Percentiles rank a stretch among this genome's conserved stretches.
Evolutionary conservation across 768 basidiomycete species (phyloP).

Genomic region (Leccinellum albellum): DNA sequence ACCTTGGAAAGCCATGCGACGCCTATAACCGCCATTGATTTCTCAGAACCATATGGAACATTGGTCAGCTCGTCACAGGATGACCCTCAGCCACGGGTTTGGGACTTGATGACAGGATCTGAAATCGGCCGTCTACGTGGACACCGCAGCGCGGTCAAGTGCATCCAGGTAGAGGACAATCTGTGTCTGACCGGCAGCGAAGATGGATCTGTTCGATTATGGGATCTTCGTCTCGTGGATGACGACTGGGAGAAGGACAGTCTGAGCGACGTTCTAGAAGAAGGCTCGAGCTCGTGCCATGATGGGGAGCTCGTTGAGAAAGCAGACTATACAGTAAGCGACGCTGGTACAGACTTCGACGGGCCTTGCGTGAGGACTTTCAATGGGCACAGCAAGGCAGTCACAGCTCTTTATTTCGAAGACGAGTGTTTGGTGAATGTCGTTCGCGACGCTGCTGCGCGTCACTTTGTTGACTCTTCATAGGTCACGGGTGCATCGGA

Average conservation of each 20-base stretch:
- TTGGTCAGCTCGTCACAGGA: constrained; percentile 85
- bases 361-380: constrained; percentile 62
- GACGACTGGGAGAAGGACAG: constrained; percentile 58
- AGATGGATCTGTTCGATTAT: constrained; percentile 80
- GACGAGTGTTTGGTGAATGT: constrained; percentile 80
- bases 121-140: constrained; percentile 84
- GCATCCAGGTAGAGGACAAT: constrained; percentile 88
- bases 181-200: constrained; percentile 88
- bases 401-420: constrained; percentile 94
- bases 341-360: constrained; percentile 44
- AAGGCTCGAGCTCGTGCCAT: constrained; percentile 41
- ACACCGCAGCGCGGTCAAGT: constrained; percentile 78
- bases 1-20: constrained; percentile 78
- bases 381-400: constrained; percentile 90
- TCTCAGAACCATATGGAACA: constrained; percentile 94
- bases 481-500: constrained; percentile 97
- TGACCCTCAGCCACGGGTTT: constrained; percentile 84
- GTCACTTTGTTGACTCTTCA: constrained; percentile 15
- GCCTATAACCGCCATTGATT: constrained; percentile 86
- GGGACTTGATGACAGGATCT: constrained; percentile 89
- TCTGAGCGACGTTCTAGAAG: constrained; percentile 62
- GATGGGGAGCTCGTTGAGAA: constrained; percentile 39
- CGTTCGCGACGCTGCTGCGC: constrained; percentile 1
- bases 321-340: constrained; percentile 35
- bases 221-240: constrained; percentile 87